Evolutionary conservation across 768 basidiomycete genomes (phyloP).

Genomic region (Tricholoma flavovirens): DNA sequence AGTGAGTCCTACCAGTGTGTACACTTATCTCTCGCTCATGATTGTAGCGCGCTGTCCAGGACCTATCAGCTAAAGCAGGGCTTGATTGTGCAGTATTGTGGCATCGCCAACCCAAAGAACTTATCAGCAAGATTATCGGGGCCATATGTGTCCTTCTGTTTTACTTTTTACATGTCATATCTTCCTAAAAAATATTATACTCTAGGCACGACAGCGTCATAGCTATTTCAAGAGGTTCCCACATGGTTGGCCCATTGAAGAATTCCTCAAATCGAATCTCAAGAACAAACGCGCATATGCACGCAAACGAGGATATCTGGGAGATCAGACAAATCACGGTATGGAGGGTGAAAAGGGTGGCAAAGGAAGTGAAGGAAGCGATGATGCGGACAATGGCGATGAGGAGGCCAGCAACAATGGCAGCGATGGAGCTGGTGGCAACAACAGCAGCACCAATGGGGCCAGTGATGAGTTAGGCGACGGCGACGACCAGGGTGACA

Average conservation of each 20-base stretch:
- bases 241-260: neutral
- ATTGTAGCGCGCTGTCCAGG: neutral
- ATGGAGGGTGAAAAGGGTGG: neutral
- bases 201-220: neutral
- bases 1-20: neutral
- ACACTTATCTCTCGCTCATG: neutral
- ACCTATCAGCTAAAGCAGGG: neutral
- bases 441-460: neutral
- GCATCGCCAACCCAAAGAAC: neutral
- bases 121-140: neutral
- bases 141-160: neutral
- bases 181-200: neutral
- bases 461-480: neutral
- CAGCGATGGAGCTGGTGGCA: too few relatives aligned
- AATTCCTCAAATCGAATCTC: neutral
- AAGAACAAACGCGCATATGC: neutral
- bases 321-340: neutral
- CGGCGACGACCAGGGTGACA: neutral
- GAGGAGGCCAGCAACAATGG: neutral
- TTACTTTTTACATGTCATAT: neutral
- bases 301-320: neutral
- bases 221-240: neutral
- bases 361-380: neutral
- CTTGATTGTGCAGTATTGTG: neutral
- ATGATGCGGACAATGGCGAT: neutral